Evolutionary conservation across 2,329 filamentous ascomycete genomes (phyloP).

Genomic region (Fusarium nurragi): DNA sequence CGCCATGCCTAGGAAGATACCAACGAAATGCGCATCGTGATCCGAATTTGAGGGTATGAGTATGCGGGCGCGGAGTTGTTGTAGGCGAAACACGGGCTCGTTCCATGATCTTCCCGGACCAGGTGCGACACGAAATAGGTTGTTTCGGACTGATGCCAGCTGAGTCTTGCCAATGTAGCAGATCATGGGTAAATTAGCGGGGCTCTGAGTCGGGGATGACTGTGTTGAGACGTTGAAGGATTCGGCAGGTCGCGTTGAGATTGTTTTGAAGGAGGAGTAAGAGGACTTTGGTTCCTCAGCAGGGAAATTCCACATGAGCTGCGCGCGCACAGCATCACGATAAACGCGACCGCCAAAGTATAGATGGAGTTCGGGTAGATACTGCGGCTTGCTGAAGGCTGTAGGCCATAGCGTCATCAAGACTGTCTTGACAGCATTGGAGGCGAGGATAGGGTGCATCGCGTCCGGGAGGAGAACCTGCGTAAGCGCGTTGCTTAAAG

Average conservation of each 20-base stretch:
- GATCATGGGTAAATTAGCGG: slow-evolving; percentile 49
- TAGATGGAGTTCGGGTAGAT: slow-evolving; percentile 56
- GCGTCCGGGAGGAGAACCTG: slow-evolving; percentile 52
- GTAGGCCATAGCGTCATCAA: slow-evolving; percentile 57
- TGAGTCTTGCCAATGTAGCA: slow-evolving; percentile 61
- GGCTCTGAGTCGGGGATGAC: slow-evolving; percentile 37
- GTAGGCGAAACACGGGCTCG: slow-evolving; percentile 58
- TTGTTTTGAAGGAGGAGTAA: slow-evolving; percentile 49
- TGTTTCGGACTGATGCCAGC: slow-evolving; percentile 56
- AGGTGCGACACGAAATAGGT: slow-evolving; percentile 57
- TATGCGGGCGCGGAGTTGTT: slow-evolving; percentile 57
- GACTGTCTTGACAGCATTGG: slow-evolving; percentile 55
- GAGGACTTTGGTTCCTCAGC: slow-evolving; percentile 39
- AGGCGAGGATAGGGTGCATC: slow-evolving; percentile 49
- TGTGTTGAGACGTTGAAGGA: slow-evolving; percentile 43
- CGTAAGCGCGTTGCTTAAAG: slow-evolving; percentile 56
- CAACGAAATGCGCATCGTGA: slow-evolving; percentile 63
- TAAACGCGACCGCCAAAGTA: slow-evolving; percentile 60
- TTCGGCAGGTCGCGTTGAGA: slow-evolving; percentile 50
- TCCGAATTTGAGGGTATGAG: slow-evolving; percentile 59
- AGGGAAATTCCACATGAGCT: slow-evolving; percentile 60
- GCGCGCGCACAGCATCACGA: slow-evolving; percentile 57
- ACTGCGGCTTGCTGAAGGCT: slow-evolving; percentile 45
- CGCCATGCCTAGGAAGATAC: slow-evolving; percentile 65
- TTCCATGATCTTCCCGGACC: slow-evolving; percentile 56